Base-by-base conservation (phyloP, 305 asterid genomes). In the Fraxinus platypoda region DNA sequence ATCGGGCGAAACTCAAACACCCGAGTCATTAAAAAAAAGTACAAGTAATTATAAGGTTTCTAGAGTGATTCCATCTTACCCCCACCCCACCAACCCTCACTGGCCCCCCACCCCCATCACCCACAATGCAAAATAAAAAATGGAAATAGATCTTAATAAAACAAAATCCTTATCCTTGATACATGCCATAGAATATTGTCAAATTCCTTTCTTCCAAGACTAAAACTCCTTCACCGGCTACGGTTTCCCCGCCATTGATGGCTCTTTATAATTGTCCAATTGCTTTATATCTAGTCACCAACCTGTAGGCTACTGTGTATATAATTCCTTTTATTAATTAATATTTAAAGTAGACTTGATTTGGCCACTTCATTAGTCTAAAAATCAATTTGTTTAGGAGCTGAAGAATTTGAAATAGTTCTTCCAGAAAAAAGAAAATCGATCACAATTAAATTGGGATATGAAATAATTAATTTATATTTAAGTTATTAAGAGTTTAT, bases 161-260 rank as follows among this genome's bases (percentile, higher is more conserved):
- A 62, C 4, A 62, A 23, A 62, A 21, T 23, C 3, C 8, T 70
- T 70, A 49, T 52, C 72, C 70, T 66, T 84, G 83, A 78, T 87
- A 73, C 82, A 75, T 86, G 79, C 64, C 83, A 76, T 74, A 43
- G 71, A 83, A 25, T 2, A 77, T 13, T 30, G 80, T 49, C 11
- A 64, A 72, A 84, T 43, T 81, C 73, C 6, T 88, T 88, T 80
- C 90, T 87, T 88, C 66, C 64, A 84, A 84, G 86, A 86, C 85
- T 84, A 4, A 77, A 90, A 90, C 85, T 88, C 88, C 82, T 79
- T 38, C 38, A 8, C 15, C 74, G 43, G 74, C 81, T 4, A 80
- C 76, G 88, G 83, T 81, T 73, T 83, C 80, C 34, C 74, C 83
- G 82, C 85, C 85, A 81, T 81, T 73, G 85, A 85, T 83, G 82